Conservation (phyloP, 2,329 filamentous ascomycete genomes). For the Penicillium vulpinum region DNA sequence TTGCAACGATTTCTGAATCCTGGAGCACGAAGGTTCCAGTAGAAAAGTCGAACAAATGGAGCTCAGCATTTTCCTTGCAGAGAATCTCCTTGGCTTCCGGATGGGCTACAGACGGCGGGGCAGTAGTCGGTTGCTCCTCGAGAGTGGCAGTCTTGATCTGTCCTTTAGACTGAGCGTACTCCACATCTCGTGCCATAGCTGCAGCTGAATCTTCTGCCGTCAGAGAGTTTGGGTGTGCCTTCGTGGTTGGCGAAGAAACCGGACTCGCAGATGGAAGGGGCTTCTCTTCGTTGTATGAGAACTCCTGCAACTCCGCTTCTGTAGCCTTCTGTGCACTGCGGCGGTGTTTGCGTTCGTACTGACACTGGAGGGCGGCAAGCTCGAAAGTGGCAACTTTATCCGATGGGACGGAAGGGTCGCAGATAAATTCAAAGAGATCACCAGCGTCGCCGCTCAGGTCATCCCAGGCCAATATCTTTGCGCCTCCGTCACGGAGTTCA, state of each 20-base stretch:
- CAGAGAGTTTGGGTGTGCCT: slow-evolving; percentile 35
- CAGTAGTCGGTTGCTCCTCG: slow-evolving; percentile 55
- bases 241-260: slow-evolving; percentile 49
- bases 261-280: slow-evolving; percentile 63
- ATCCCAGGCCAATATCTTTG: slow-evolving; percentile 89
- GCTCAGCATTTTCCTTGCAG: slow-evolving; percentile 72
- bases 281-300: slow-evolving; percentile 69
- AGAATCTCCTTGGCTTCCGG: slow-evolving; percentile 74
- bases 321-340: slow-evolving; percentile 77
- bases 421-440: slow-evolving; percentile 98
- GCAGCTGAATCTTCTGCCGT: slow-evolving; percentile 45
- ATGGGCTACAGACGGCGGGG: slow-evolving; percentile 59
- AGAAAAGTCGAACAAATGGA: slow-evolving; percentile 90
- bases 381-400: slow-evolving; percentile 78
- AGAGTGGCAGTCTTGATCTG: slow-evolving; percentile 37
- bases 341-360: slow-evolving; percentile 95
- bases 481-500: slow-evolving; percentile 74
- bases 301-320: slow-evolving; percentile 75
- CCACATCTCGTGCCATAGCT: slow-evolving; percentile 48
- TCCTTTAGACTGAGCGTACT: slow-evolving; percentile 44
- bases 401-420: slow-evolving; percentile 70
- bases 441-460: slow-evolving; percentile 91
- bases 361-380: slow-evolving; percentile 81
- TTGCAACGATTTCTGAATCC: slow-evolving; percentile 71
- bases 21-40: slow-evolving; percentile 82